Evolutionary conservation across 306 rosid genomes (phyloP).

Genomic region (Carpinus viminea): DNA sequence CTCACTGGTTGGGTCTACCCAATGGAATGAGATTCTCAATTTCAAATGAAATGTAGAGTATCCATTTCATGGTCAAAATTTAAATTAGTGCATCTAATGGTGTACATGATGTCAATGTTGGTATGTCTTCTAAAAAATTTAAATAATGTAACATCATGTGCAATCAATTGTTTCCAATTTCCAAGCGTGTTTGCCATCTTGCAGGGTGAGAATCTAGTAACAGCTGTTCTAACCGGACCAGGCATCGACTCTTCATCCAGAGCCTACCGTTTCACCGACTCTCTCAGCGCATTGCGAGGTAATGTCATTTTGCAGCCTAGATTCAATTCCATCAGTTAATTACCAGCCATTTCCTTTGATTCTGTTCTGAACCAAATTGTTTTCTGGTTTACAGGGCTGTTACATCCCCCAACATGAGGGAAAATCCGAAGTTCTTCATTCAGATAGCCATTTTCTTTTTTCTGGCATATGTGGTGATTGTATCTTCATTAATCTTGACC

Average conservation of each 20-base stretch:
- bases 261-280: conserved; percentile 91
- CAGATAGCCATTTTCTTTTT: conserved; percentile 91
- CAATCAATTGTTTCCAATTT: neutral
- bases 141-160: too few species aligned
- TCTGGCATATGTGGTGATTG: conserved; percentile 93
- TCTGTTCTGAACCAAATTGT: neutral
- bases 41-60: too few species aligned
- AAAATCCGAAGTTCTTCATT: conserved; percentile 87
- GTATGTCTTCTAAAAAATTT: too few species aligned
- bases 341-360: neutral
- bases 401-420: conserved; percentile 96
- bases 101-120: too few species aligned
- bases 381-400: conserved; percentile 74
- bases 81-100: too few species aligned
- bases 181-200: conserved; percentile 23
- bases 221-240: conserved; percentile 88
- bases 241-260: conserved; percentile 97
- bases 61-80: too few species aligned
- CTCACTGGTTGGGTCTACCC: too few species aligned
- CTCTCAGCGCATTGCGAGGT: conserved; percentile 98
- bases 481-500: conserved; percentile 88
- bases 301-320: conserved; percentile 17
- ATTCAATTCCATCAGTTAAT: conserved; percentile 1
- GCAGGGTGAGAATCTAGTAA: conserved; percentile 91
- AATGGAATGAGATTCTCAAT: too few species aligned